Conservation (phyloP, 805 yeast species). For the Candida maris region DNA sequence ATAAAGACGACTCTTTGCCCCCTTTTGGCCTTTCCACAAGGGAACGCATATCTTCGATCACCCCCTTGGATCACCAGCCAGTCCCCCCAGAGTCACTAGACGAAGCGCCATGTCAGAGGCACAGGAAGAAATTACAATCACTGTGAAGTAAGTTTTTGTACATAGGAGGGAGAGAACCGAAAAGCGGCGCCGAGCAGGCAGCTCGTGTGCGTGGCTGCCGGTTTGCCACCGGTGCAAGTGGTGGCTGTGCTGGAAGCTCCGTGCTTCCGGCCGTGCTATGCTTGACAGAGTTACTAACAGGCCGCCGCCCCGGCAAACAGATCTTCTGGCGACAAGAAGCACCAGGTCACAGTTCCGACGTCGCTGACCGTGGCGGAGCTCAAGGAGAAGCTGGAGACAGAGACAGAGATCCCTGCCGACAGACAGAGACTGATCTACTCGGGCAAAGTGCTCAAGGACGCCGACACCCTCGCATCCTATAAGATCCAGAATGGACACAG, state of each 20-base stretch:
- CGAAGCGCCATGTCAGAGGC: conserved; percentile 10
- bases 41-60: no score
- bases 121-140: conserved; percentile 27
- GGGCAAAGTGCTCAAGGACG: conserved; percentile 88
- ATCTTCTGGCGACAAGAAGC: conserved; percentile 73
- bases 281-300: conserved; percentile 1
- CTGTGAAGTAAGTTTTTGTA: conserved; percentile 27
- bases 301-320: conserved; percentile 8
- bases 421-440: conserved; percentile 88
- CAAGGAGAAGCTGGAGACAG: conserved; percentile 59
- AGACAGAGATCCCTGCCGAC: conserved; percentile 65
- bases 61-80: no score
- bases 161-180: no score
- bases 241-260: no score
- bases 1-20: no score
- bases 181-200: no score
- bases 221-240: no score
- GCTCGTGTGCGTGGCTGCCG: no score
- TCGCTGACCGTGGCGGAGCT: conserved; percentile 60
- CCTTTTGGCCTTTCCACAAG: no score
- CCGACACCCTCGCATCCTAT: conserved; percentile 68
- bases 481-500: conserved; percentile 85
- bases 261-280: no score
- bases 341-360: conserved; percentile 55
- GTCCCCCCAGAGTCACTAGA: no score